Evolutionary conservation across 1,284 basidiomycete genomes (phyloP), one percentile per base, ranked within the genome.

Genomic region (Sanghuangporus baumii): DNA sequence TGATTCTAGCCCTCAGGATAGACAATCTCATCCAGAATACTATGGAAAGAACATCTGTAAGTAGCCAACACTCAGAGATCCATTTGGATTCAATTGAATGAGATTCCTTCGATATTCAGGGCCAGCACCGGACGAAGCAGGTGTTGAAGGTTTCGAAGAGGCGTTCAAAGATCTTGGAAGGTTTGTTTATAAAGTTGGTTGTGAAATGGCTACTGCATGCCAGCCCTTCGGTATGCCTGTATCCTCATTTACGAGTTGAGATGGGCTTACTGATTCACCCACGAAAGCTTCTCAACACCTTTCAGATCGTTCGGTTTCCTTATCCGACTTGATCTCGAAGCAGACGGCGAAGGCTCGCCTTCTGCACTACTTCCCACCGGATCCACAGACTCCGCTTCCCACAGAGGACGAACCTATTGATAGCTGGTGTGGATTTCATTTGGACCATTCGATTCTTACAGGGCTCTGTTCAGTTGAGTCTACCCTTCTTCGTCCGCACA

Each of bases 371-470:
- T 97, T 93, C 71, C 91, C 93, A 7, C 83, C 86, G 1, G 74
- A 81, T 43, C 71, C 78, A 2, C 8, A 23, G 54, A 71, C 69
- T 26, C 67, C 71, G 37, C 64, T 70, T n/a, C 71, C 76, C 1
- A 64, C 70, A 0, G 80, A 84, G 57, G 82, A 88, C 67, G 84
- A 88, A 65, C 79, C 86, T 1, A 77, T 89, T 20, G 91, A 94
- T 68, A 91, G 85, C 65, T 91, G 91, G 83, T 91, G 89, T 73
- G 89, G 89, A 36, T 90, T 90, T 71, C 89, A 91, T 71, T 76
- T 89, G 20, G 94, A 96, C 71, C 93, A 96, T 71, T 93, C 91
- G 1, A 76, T 96, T 40, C 75, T 96, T 52, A 97, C 94, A 0
- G 95, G 93, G 1, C 83, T 98, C 23, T 96, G 94, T 71, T 90